Evolutionary conservation across 805 yeast species (phyloP).

Genomic region (Starmerella scarabaei): DNA sequence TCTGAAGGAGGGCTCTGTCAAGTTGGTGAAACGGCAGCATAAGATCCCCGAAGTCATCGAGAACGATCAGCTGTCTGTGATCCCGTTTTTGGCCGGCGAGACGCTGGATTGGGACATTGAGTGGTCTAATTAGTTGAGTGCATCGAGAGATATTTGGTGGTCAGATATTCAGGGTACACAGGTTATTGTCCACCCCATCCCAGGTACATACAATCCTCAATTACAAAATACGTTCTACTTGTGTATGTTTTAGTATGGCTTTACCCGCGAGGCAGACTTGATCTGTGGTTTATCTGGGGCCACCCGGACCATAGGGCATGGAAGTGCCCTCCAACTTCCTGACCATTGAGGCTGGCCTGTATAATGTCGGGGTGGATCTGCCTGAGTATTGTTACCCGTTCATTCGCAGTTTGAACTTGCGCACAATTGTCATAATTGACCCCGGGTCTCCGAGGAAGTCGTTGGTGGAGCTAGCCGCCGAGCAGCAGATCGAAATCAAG

Average conservation of each 20-base stretch:
- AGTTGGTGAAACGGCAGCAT: constrained; percentile 40
- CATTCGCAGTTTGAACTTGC: constrained; percentile 55
- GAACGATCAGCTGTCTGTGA: constrained; percentile 41
- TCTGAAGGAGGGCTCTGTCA: constrained; percentile 35
- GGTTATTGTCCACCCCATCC: no score
- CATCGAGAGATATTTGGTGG: no score
- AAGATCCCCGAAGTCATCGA: constrained; percentile 47
- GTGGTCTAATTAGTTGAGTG: constrained; percentile 43
- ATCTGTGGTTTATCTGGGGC: no score
- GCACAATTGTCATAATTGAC: constrained; percentile 60
- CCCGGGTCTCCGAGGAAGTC: constrained; percentile 74
- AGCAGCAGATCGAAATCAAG: constrained; percentile 25
- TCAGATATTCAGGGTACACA: no score
- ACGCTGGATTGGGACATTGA: constrained; percentile 56
- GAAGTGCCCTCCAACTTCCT: constrained; percentile 79
- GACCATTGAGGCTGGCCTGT: constrained; percentile 74
- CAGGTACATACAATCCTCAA: no score
- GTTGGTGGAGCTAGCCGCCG: constrained; percentile 51
- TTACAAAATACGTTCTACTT: no score
- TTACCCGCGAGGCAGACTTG: no score
- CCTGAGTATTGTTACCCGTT: constrained; percentile 39
- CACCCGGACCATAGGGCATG: no score
- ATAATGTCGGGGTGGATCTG: constrained; percentile 56
- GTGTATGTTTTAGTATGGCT: no score
- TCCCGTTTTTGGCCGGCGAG: constrained; percentile 81